Conservation (phyloP, 805 yeast genomes). For the Kurtzmaniella cleridarum region DNA sequence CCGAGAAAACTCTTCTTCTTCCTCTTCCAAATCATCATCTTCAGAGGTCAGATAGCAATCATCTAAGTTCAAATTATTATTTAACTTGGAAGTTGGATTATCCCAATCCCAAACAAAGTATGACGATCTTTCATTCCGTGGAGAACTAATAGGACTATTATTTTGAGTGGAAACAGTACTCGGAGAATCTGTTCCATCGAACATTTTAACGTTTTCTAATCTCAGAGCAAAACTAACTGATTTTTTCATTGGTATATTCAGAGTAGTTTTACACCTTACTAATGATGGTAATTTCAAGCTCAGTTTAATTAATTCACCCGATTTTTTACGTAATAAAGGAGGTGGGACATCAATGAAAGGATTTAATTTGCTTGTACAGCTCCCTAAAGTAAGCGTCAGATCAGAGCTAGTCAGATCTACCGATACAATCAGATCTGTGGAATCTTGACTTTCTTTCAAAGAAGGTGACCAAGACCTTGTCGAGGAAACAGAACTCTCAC, state of each 20-base stretch:
- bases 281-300: conserved; percentile 49
- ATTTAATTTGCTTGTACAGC: too few species aligned
- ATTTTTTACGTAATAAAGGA: conserved; percentile 64
- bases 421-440: conserved; percentile 2
- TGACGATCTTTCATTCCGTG: conserved; percentile 10
- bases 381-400: too few species aligned
- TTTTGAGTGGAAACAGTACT: conserved; percentile 52
- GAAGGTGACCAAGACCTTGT: conserved; percentile 3
- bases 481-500: conserved; percentile 3
- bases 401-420: not conserved
- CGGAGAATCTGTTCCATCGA: conserved; percentile 58
- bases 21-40: conserved; percentile 7
- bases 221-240: conserved; percentile 61
- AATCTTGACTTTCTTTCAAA: not conserved
- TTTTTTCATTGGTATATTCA: conserved; percentile 25
- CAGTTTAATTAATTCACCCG: conserved; percentile 80
- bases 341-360: conserved; percentile 1
- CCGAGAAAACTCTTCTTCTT: conserved; percentile 8
- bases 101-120: conserved; percentile 11
- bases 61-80: conserved; percentile 8
- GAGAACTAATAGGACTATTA: conserved; percentile 43
- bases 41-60: conserved; percentile 8
- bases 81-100: conserved; percentile 15
- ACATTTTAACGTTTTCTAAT: conserved; percentile 58
- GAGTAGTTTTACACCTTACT: conserved; percentile 20